phyloP scores from a whole-genome alignment of 1,284 basidiomycete species.

The Lignosus rhinocerotis region DNA sequence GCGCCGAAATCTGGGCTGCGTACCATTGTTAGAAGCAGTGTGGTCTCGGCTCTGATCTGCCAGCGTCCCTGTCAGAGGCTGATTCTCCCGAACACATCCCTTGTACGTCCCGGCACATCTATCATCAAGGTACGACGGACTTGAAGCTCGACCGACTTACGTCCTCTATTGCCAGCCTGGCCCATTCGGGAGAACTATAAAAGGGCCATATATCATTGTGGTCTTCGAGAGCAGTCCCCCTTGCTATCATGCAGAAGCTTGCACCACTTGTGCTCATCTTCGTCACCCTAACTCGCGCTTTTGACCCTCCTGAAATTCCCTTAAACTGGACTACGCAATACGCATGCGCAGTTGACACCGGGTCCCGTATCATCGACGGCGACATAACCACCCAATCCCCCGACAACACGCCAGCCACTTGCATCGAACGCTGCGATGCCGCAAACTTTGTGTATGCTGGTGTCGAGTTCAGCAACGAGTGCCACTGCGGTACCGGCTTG shows the following conservation, averaged over 20 bases:
- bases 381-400: conserved; percentile 13
- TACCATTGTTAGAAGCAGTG: no score
- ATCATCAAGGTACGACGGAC: no score
- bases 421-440: conserved; percentile 19
- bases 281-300: not conserved
- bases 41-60: no score
- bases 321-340: conserved; percentile 15
- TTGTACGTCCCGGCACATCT: no score
- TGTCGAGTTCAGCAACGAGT: conserved; percentile 26
- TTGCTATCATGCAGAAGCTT: not conserved
- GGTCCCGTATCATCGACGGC: conserved; percentile 15
- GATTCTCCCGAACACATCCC: no score
- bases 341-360: conserved; percentile 16
- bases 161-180: no score
- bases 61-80: no score
- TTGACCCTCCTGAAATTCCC: conserved; percentile 1
- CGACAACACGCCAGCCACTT: conserved; percentile 21
- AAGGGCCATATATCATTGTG: no score
- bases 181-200: no score
- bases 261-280: not conserved
- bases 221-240: no score
- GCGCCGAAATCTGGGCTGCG: no score
- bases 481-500: conserved; percentile 25
- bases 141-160: no score
- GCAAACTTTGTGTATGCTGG: conserved; percentile 22